A percentile compares a stretch with the other conserved stretches of the same genome.
These are phyloP conservation scores for Chalaropsis thielavioides DNA, from an alignment of 2,329 filamentous ascomycete genomes.

Conservation along the genomic window DNA sequence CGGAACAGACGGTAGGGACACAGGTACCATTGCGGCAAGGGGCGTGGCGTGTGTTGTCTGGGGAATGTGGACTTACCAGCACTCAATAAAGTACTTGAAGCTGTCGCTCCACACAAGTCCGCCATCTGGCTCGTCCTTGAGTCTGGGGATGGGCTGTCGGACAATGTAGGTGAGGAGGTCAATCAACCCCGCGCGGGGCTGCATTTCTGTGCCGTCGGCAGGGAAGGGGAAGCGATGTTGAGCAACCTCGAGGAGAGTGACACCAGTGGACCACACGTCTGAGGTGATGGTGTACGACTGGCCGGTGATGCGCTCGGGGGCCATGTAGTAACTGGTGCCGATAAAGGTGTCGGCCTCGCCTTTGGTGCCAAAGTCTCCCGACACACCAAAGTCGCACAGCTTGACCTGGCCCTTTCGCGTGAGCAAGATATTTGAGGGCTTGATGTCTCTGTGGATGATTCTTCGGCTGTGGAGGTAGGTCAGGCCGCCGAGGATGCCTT, in stretches of 20 bases:
- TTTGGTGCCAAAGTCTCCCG: slow-evolving; percentile 94
- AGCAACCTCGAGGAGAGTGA: slow-evolving; percentile 96
- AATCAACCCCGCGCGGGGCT: slow-evolving; percentile 81
- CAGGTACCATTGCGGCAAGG: background rate
- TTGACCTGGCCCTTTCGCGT: slow-evolving; percentile 90
- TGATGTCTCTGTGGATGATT: slow-evolving; percentile 98
- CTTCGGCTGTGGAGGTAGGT: slow-evolving; percentile 92
- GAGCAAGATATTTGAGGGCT: slow-evolving; percentile 90
- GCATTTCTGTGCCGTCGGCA: slow-evolving; percentile 89
- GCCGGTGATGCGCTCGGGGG: slow-evolving; percentile 91
- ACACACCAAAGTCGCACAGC: slow-evolving; percentile 95
- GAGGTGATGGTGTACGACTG: slow-evolving; percentile 98
- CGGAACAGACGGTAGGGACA: slow-evolving; percentile 25
- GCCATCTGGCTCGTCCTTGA: slow-evolving; percentile 86
- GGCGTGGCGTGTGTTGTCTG: too few relatives aligned
- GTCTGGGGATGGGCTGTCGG: slow-evolving; percentile 79
- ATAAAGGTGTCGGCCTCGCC: slow-evolving; percentile 98
- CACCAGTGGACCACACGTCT: slow-evolving; percentile 94
- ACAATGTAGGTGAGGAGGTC: slow-evolving; percentile 97
- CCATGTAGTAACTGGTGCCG: slow-evolving; percentile 98
- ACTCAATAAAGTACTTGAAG: slow-evolving; percentile 99
- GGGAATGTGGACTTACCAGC: slow-evolving; percentile 73
- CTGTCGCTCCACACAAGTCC: slow-evolving; percentile 90
- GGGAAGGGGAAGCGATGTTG: slow-evolving; percentile 98
- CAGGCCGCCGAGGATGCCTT: slow-evolving; percentile 82